Conservation (phyloP, 169 alveolate genomes). For the Babesia ovis region DNA sequence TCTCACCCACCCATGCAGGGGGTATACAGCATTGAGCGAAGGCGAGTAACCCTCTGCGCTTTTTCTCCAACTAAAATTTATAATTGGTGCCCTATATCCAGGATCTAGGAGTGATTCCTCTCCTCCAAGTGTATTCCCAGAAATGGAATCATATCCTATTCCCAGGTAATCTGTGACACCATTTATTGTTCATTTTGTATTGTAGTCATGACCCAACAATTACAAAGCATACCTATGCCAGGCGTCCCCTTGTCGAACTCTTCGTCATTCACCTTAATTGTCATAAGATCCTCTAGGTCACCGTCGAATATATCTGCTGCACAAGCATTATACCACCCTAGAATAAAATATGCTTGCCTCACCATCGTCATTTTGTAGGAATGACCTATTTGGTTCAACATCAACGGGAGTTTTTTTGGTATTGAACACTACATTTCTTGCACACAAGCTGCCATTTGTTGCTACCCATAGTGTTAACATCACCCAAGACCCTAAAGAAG, state of each 20-base stretch:
- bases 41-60: constrained; percentile 65
- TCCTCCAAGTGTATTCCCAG: constrained; percentile 54
- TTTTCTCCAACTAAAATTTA: constrained; percentile 60
- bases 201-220: not conserved
- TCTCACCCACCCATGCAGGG: constrained; percentile 68
- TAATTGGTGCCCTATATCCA: constrained; percentile 69
- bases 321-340: not conserved
- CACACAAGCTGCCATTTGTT: not conserved
- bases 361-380: constrained; percentile 1
- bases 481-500: not conserved
- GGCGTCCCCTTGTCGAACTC: constrained; percentile 58
- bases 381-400: not conserved
- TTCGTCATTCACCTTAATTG: not conserved
- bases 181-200: not conserved
- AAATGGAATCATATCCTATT: constrained; percentile 66
- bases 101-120: constrained; percentile 62
- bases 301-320: constrained; percentile 29
- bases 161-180: constrained; percentile 59
- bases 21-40: constrained; percentile 59
- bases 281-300: constrained; percentile 38
- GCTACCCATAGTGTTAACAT: not conserved
- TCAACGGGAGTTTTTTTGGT: not conserved
- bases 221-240: constrained; percentile 44
- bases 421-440: not conserved
- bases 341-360: not conserved